Percentiles rank a stretch among this genome's conserved stretches.
Conservation (phyloP, 768 basidiomycete species). For the Trametes maxima region DNA sequence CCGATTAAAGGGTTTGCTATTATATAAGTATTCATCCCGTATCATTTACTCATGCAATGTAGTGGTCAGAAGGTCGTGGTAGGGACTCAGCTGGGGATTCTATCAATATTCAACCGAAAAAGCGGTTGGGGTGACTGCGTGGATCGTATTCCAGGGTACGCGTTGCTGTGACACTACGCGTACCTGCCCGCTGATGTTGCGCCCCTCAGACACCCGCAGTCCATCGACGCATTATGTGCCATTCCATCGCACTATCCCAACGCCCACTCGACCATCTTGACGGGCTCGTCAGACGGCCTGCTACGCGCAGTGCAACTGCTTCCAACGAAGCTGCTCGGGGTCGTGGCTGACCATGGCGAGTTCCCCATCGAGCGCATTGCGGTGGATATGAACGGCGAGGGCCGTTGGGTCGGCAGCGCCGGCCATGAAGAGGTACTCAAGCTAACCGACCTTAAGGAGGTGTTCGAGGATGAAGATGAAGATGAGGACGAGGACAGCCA, state of each 20-base stretch:
- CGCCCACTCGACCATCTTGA: conserved; percentile 70
- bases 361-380: conserved; percentile 90
- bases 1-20: conserved; percentile 73
- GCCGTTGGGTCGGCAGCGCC: conserved; percentile 90
- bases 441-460: conserved; percentile 80
- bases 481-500: conserved; percentile 42
- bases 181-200: background rate
- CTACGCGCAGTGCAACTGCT: conserved; percentile 81
- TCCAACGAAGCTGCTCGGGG: conserved; percentile 87
- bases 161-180: conserved; percentile 10
- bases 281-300: conserved; percentile 91
- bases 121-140: conserved; percentile 93
- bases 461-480: conserved; percentile 61
- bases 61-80: conserved; percentile 84
- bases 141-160: conserved; percentile 84
- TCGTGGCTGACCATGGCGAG: conserved; percentile 89
- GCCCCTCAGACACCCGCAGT: conserved; percentile 78
- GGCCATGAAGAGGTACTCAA: conserved; percentile 88
- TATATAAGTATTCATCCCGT: background rate
- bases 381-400: conserved; percentile 56
- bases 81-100: conserved; percentile 86
- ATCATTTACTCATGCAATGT: background rate
- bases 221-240: conserved; percentile 83
- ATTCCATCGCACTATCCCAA: conserved; percentile 64
- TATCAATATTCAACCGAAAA: conserved; percentile 86